Base-by-base conservation (phyloP, 1,139 yeast genomes). In the Scheffersomyces parashehatae region DNA sequence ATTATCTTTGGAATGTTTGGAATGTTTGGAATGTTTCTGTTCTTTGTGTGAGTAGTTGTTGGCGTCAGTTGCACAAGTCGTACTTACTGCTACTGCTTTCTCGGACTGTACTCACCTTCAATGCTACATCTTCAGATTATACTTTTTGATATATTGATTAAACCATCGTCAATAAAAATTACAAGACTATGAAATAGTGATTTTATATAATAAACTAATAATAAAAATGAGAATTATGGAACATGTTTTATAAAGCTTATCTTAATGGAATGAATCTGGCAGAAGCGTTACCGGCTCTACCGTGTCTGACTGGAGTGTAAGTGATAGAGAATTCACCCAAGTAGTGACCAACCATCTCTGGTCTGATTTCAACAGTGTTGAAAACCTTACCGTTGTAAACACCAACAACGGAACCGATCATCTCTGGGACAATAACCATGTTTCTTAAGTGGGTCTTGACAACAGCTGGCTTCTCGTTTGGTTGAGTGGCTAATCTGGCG, bases 311-410 rank as follows among this genome's bases (percentile, higher is more conserved):
- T 73, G 99, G 99, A 77, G 96, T 88, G 85, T 95, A 95, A 69
- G 99, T 81, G 79, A 95, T 93, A 71, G 99, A 93, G 88, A 95
- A 93, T 83, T 95, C 99, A 81, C 97, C 99, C 70, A 95, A 88
- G 95, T 95, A 95, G 87, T 91, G 97, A 73, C 99, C 99, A 73
- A 91, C 91, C 99, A 95, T 93, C 83, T 95, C 99, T 69, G 99
- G 97, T 78, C 82, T 90, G 79, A 95, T 81, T 79, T 95, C 99
- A 76, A 93, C 97, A 69, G 87, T 88, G 96, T 91, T 93, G 95
- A 95, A 95, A 66, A 83, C 90, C 84, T 95, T 95, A 82, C 99
- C 99, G 85, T 95, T 95, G 96, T 95, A 93, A 67, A 95, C 88
- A 80, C 98, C 98, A 64, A 95, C 85, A 63, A 91, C 96, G 54